These are phyloP conservation scores for Sicyos baderoa DNA, from an alignment of 306 rosid genomes.

Conservation along the genomic window DNA sequence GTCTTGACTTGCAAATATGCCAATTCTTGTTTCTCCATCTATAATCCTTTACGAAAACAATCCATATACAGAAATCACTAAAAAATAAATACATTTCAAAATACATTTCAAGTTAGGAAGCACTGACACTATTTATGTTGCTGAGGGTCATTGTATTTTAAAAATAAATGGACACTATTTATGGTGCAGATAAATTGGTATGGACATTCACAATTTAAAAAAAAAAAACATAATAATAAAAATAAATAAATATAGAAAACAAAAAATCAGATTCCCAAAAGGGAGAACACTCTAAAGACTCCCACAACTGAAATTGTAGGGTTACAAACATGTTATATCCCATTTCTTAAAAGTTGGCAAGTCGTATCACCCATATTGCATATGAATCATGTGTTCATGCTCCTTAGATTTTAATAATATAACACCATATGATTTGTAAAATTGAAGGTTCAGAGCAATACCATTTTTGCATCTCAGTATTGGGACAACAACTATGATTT, in stretches of 20 bases:
- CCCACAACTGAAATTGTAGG: too few relatives aligned
- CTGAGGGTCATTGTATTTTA: not conserved
- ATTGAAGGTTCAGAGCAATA: conserved; percentile 28
- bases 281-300: too few relatives aligned
- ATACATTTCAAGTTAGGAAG: not conserved
- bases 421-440: conserved; percentile 21
- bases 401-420: conserved; percentile 10
- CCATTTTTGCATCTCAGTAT: conserved; percentile 99
- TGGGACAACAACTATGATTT: conserved; percentile 94
- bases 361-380: not conserved
- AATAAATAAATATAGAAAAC: too few relatives aligned
- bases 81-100: not conserved
- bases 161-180: too few relatives aligned
- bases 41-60: conserved; percentile 54
- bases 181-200: too few relatives aligned
- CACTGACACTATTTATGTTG: not conserved
- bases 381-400: not conserved
- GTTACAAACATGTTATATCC: too few relatives aligned
- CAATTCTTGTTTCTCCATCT: conserved; percentile 90
- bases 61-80: not conserved
- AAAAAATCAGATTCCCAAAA: too few relatives aligned
- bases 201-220: too few relatives aligned
- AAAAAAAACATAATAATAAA: too few relatives aligned
- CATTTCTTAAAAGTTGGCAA: not conserved
- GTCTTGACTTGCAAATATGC: conserved; percentile 69